Percentiles rank a stretch among this genome's conserved stretches.
These are phyloP conservation scores for Erysiphe pulchra DNA, from an alignment of 2,329 filamentous ascomycete genomes.

Conservation along the genomic window DNA sequence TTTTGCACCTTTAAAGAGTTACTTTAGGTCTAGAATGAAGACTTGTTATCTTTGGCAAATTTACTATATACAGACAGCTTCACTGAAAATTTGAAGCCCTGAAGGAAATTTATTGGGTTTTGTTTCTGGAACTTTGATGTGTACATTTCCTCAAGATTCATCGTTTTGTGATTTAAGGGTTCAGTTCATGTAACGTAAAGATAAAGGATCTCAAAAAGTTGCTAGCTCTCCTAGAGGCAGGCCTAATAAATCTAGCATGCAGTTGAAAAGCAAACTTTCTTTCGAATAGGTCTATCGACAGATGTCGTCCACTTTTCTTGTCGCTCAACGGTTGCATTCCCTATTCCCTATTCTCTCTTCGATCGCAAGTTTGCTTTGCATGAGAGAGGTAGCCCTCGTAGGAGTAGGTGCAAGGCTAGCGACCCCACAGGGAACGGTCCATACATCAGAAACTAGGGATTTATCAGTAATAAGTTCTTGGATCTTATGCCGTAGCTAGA, in stretches of 20 bases:
- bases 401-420: too few relatives aligned
- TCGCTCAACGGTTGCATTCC: too few relatives aligned
- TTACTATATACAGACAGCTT: too few relatives aligned
- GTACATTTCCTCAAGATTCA: not conserved
- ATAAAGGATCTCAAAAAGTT: not conserved
- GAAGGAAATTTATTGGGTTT: too few relatives aligned
- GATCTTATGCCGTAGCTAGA: not conserved
- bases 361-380: too few relatives aligned
- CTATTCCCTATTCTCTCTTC: too few relatives aligned
- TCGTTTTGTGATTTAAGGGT: not conserved
- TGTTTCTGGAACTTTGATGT: not conserved
- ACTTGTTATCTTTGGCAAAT: too few relatives aligned
- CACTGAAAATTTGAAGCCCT: not conserved
- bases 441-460: not conserved
- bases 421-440: not conserved
- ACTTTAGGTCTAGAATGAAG: too few relatives aligned
- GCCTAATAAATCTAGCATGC: not conserved
- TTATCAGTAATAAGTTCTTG: not conserved
- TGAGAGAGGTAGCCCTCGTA: too few relatives aligned
- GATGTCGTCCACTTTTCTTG: too few relatives aligned
- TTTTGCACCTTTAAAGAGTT: too few relatives aligned
- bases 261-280: not conserved
- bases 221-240: not conserved
- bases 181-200: not conserved
- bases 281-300: too few relatives aligned